Evolutionary conservation across 2,329 filamentous ascomycete species (phyloP).

Genomic region (Sporothrix dimorphospora): DNA sequence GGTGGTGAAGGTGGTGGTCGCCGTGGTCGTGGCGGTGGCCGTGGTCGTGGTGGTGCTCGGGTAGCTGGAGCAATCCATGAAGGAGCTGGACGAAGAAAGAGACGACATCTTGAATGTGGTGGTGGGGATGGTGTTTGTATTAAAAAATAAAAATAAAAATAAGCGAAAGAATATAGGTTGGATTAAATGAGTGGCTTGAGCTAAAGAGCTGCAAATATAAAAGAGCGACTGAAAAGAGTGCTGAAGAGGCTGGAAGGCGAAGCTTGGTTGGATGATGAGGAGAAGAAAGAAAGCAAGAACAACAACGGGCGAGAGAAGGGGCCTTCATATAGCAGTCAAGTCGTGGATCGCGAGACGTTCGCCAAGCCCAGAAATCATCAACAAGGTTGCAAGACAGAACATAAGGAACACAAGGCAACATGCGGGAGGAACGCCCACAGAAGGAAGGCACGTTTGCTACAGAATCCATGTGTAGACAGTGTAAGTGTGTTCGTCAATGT

Average conservation of each 20-base stretch:
- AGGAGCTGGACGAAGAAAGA: conserved; percentile 21
- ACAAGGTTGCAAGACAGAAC: conserved; percentile 4
- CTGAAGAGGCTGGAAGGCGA: background rate
- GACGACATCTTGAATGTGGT: conserved; percentile 21
- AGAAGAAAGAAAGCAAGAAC: conserved; percentile 7
- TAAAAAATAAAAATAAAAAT: background rate
- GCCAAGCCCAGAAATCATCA: conserved; percentile 12
- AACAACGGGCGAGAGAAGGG: conserved; percentile 34
- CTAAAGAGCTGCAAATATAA: conserved; percentile 13
- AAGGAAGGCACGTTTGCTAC: conserved; percentile 8
- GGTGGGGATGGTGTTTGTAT: background rate
- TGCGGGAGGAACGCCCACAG: background rate
- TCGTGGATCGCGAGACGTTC: background rate
- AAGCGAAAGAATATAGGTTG: conserved; percentile 6
- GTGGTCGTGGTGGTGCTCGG: conserved; percentile 20
- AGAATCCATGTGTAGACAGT: background rate
- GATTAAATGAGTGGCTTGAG: conserved; percentile 19
- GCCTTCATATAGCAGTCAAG: conserved; percentile 21
- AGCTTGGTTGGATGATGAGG: conserved; percentile 2
- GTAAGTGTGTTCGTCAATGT: background rate
- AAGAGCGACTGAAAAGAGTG: conserved; percentile 12
- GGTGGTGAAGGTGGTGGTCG: conserved; percentile 42
- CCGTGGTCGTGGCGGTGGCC: conserved; percentile 35
- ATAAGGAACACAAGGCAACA: background rate
- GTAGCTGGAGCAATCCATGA: conserved; percentile 12